Percentiles rank a stretch among this genome's conserved stretches.
These are phyloP conservation scores for Athelia sp. DNA, from an alignment of 1,284 basidiomycete species.

Conservation along the genomic window DNA sequence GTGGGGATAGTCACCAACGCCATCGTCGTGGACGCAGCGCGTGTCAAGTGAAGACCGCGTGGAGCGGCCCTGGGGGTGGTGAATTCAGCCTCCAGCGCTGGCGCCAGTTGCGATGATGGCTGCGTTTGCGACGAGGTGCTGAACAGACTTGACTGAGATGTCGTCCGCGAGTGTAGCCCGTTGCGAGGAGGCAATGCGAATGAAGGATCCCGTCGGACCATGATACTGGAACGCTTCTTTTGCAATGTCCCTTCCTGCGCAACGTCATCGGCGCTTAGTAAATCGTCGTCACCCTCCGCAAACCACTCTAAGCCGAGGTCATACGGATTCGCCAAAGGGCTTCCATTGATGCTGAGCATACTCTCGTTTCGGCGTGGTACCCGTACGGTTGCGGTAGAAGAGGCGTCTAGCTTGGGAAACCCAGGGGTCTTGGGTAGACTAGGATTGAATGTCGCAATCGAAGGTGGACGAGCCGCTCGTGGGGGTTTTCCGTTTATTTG, in stretches of 20 bases:
- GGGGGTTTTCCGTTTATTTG: constrained; percentile 18
- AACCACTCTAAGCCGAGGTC: constrained; percentile 53
- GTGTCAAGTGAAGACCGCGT: constrained; percentile 17
- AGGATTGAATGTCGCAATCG: constrained; percentile 69
- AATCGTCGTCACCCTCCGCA: constrained; percentile 20
- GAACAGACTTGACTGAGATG: constrained; percentile 41
- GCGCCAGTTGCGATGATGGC: constrained; percentile 28
- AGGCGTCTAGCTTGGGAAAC: constrained; percentile 38
- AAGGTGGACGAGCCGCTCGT: constrained; percentile 39
- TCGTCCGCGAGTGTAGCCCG: constrained; percentile 38
- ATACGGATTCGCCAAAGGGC: constrained; percentile 70
- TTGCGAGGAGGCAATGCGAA: constrained; percentile 26
- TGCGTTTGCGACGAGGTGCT: constrained; percentile 7
- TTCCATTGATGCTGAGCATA: constrained; percentile 73
- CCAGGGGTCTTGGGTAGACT: constrained; percentile 57
- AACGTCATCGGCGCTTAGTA: constrained; percentile 12
- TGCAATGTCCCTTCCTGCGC: constrained; percentile 26
- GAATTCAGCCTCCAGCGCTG: constrained; percentile 32
- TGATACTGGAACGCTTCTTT: constrained; percentile 56
- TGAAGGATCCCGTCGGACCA: constrained; percentile 56
- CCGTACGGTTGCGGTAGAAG: constrained; percentile 24
- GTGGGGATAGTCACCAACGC: constrained; percentile 67
- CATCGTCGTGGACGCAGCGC: constrained; percentile 8
- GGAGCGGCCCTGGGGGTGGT: constrained; percentile 25
- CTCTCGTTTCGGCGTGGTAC: constrained; percentile 64